Evolutionary conservation across 192 early-diverging fungal species (phyloP).

Genomic region (Coemansia sp.): DNA sequence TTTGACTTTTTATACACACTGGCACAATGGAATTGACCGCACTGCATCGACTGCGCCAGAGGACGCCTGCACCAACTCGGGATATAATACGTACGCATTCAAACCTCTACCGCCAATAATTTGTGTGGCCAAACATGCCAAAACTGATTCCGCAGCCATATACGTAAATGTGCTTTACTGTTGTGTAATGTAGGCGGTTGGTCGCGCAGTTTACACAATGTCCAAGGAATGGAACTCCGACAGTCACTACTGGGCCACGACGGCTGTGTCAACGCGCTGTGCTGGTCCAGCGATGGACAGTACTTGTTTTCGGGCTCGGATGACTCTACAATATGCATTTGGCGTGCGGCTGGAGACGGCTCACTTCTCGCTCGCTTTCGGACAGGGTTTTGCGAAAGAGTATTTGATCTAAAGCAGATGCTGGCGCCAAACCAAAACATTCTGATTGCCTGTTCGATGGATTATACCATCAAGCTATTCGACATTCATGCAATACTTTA

Average conservation of each 20-base stretch:
- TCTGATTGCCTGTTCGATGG: conserved; percentile 65
- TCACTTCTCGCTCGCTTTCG: conserved; percentile 31
- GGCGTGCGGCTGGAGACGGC: conserved; percentile 52
- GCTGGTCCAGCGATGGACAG: conserved; percentile 59
- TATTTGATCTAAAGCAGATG: conserved; percentile 75
- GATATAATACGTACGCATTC: conserved; percentile 25
- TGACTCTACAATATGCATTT: conserved; percentile 59
- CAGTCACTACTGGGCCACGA: conserved; percentile 43
- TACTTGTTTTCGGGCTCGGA: conserved; percentile 63
- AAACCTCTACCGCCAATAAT: background rate
- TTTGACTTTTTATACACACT: background rate
- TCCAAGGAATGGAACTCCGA: conserved; percentile 22
- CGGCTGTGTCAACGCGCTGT: conserved; percentile 51
- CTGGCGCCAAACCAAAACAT: conserved; percentile 58
- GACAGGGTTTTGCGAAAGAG: conserved; percentile 72
- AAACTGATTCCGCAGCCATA: background rate
- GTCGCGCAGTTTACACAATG: conserved; percentile 17
- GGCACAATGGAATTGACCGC: conserved; percentile 8
- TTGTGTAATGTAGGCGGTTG: conserved; percentile 24
- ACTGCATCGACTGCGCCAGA: conserved; percentile 17
- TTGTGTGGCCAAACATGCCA: background rate
- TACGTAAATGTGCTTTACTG: too few relatives aligned
- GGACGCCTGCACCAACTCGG: background rate
- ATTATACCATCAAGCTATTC: conserved; percentile 60
- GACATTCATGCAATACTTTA: conserved; percentile 35